Base-by-base conservation (phyloP, 371 early-diverging fungal genomes). In the Apophysomyces elegans region DNA sequence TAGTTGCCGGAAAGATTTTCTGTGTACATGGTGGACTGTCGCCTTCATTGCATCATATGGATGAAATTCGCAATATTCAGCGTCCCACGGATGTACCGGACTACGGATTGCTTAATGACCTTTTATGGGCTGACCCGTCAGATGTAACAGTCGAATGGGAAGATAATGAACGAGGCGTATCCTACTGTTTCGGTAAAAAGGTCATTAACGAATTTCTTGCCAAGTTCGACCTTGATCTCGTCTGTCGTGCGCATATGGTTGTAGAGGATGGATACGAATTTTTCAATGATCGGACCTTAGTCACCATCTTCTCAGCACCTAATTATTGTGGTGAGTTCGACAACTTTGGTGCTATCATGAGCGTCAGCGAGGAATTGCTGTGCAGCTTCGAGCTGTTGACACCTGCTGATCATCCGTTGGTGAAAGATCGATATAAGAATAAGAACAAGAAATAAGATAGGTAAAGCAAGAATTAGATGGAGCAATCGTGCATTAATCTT, bases 241-340 rank as follows among this genome's bases (percentile, higher is more conserved):
- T 98, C 16, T 95, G 96, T 72, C 87, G 99, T 59, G 99, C 99
- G 5, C 99, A 99, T 70, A 96, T 96, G 91, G 97, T 99, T 11
- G 96, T 98, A 9, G 97, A 98, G 77, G 96, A 96, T 66, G 96
- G 98, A 14, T 98, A 98, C 74, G 96, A 96, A 79, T 98, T 98
- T 75, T 96, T 96, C 84, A 92, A 91, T 58, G 89, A 94, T 66
- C 86, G 95, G 58, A 86, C 88, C 38, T 78, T 96, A 43, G 97
- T 98, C 4, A 98, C 98, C 12, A 80, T 98, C 35, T 98, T 96
- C 70, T 91, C 92, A 16, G 97, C 99, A 8, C 97, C 97, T 58
- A 97, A 98, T 80, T 98, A 97, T 73, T 98, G 99, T 71, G 97
- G 96, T 39, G 96, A 96, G 75, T 97, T 96, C 82, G 95, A 95